Percentiles rank a stretch among this genome's conserved stretches.
Conservation (phyloP, 345 rosid genomes). For the Pugionium dolabratum region DNA sequence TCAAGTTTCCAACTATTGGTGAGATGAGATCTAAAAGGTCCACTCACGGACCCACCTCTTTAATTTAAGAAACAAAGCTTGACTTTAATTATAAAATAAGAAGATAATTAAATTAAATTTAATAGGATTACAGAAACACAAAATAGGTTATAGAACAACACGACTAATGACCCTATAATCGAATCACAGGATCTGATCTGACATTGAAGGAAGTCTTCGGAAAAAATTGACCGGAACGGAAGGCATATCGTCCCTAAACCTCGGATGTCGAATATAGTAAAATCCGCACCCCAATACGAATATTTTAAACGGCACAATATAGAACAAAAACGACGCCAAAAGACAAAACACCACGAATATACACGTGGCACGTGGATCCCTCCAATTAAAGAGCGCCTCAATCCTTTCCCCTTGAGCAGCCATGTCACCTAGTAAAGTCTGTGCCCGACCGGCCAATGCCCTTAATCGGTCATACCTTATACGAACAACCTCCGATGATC, state of each 20-base stretch:
- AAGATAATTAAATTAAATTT: conserved; percentile 21
- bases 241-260: conserved; percentile 90
- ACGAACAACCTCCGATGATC: conserved; percentile 58
- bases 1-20: conserved; percentile 27
- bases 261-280: conserved; percentile 79
- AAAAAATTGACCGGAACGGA: conserved; percentile 66
- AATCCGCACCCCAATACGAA: conserved; percentile 63
- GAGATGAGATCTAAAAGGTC: conserved; percentile 21
- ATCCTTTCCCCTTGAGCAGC: conserved; percentile 86
- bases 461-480: conserved; percentile 73
- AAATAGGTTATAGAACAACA: background rate
- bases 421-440: conserved; percentile 74
- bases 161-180: background rate
- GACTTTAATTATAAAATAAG: background rate
- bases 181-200: conserved; percentile 69
- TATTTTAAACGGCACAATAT: conserved; percentile 68
- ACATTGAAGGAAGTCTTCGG: conserved; percentile 82
- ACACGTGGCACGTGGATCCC: conserved; percentile 87
- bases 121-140: conserved; percentile 21
- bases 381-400: conserved; percentile 78
- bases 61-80: conserved; percentile 3
- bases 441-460: conserved; percentile 84
- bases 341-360: conserved; percentile 72
- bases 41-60: conserved; percentile 32
- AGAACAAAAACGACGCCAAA: conserved; percentile 62